Percentiles rank a stretch among this genome's conserved stretches.
Conservation (phyloP, 495 filamentous ascomycete species). For the Eremomyces bilateralis region DNA sequence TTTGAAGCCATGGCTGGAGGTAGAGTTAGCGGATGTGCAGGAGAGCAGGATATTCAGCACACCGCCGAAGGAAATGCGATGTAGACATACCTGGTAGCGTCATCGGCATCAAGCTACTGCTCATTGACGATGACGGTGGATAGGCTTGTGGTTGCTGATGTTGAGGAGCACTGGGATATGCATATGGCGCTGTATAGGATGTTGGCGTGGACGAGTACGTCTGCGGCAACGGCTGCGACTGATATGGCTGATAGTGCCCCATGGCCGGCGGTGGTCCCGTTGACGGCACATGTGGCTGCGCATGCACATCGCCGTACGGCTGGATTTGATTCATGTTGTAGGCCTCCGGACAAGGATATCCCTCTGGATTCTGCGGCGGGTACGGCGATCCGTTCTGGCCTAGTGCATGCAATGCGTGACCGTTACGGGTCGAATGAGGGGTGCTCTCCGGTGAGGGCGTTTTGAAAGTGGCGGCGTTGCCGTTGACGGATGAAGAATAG, state of each 20-base stretch:
- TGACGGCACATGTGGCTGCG: constrained; percentile 54
- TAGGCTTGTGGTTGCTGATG: constrained; percentile 51
- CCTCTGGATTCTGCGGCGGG: constrained; percentile 9
- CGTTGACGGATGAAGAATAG: constrained; percentile 29
- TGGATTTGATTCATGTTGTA: constrained; percentile 71
- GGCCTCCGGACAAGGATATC: too few relatives aligned
- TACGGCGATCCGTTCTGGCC: constrained; percentile 14
- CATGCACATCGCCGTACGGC: constrained; percentile 69
- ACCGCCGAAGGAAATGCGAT: neutral
- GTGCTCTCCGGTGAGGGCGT: constrained; percentile 26
- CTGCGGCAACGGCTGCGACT: constrained; percentile 56
- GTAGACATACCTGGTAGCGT: constrained; percentile 15
- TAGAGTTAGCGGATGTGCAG: constrained; percentile 4
- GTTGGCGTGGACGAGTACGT: constrained; percentile 43
- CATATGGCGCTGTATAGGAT: constrained; percentile 49
- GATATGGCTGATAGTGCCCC: constrained; percentile 53
- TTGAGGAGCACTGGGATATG: constrained; percentile 50
- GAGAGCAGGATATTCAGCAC: constrained; percentile 1
- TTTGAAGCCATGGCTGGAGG: constrained; percentile 12
- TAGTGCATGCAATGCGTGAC: constrained; percentile 12
- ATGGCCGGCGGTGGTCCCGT: constrained; percentile 61
- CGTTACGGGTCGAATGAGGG: constrained; percentile 9
- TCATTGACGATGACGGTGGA: constrained; percentile 47
- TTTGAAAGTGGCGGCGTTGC: constrained; percentile 21
- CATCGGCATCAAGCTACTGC: constrained; percentile 17